phyloP scores from a whole-genome alignment of 2,329 filamentous ascomycete genomes.

The Alternaria postmessia region DNA sequence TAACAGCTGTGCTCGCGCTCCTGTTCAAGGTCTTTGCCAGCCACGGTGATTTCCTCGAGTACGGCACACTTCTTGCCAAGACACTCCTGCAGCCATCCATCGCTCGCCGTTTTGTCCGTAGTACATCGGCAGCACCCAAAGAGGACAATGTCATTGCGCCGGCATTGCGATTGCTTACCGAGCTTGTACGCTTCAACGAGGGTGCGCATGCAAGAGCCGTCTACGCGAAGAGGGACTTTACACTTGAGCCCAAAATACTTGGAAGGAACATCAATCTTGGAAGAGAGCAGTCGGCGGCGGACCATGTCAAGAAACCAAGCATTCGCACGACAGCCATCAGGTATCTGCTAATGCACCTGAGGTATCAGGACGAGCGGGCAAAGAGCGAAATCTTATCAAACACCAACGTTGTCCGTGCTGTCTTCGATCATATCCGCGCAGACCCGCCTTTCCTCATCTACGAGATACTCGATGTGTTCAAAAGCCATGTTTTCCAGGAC shows the following conservation, averaged over 20 bases:
- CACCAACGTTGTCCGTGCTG: slow-evolving; percentile 69
- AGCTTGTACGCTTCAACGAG: slow-evolving; percentile 86
- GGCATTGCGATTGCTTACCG: slow-evolving; percentile 82
- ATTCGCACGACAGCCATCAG: slow-evolving; percentile 83
- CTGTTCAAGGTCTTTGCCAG: slow-evolving; percentile 80
- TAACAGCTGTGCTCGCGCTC: slow-evolving; percentile 81
- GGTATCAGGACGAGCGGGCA: slow-evolving; percentile 76
- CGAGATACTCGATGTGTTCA: slow-evolving; percentile 77
- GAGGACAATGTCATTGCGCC: slow-evolving; percentile 92
- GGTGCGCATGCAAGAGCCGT: slow-evolving; percentile 79
- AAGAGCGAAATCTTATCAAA: slow-evolving; percentile 86
- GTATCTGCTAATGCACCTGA: slow-evolving; percentile 81
- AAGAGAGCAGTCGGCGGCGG: slow-evolving; percentile 63
- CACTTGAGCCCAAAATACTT: slow-evolving; percentile 74
- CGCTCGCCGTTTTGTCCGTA: slow-evolving; percentile 79
- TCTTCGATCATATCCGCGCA: slow-evolving; percentile 79
- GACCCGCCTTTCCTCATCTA: slow-evolving; percentile 78
- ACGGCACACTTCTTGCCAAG: slow-evolving; percentile 80
- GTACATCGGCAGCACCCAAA: slow-evolving; percentile 78
- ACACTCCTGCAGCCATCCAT: slow-evolving; percentile 83
- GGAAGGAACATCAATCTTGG: slow-evolving; percentile 82
- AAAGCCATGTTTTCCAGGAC: slow-evolving; percentile 76
- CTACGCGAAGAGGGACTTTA: slow-evolving; percentile 79
- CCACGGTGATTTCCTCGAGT: slow-evolving; percentile 75
- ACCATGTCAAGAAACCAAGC: slow-evolving; percentile 73